Conservation (phyloP, 345 rosid genomes). For the Mallotus nudiflorus region DNA sequence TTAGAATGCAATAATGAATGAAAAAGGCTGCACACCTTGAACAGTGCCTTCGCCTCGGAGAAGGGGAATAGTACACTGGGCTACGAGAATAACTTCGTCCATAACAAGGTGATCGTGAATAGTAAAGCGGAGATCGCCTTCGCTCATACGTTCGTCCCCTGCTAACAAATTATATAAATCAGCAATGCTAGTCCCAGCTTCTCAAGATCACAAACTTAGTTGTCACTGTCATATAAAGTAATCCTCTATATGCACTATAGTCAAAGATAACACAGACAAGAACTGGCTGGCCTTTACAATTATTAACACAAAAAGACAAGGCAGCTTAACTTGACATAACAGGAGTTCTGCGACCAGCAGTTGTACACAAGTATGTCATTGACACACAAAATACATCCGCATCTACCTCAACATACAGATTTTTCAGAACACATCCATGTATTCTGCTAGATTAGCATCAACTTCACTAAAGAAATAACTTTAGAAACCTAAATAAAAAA, state of each 20-base stretch:
- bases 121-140: slow-evolving; percentile 49
- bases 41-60: slow-evolving; percentile 49
- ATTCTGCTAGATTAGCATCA: no score
- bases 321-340: background rate
- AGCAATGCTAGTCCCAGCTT: background rate
- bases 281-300: background rate
- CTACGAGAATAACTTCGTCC: slow-evolving; percentile 56
- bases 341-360: background rate
- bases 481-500: no score
- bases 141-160: slow-evolving; percentile 53
- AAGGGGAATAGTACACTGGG: slow-evolving; percentile 52
- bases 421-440: no score
- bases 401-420: background rate
- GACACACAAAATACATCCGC: no score
- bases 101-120: slow-evolving; percentile 58
- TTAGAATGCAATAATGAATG: background rate
- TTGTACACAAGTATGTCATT: background rate
- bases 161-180: background rate
- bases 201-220: background rate
- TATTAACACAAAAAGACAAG: background rate
- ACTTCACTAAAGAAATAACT: no score
- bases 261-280: background rate
- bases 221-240: background rate
- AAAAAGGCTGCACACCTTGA: slow-evolving; percentile 37
- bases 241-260: background rate